Conservation (phyloP, 257 asterid genomes). For the Solanum clarkiae region DNA sequence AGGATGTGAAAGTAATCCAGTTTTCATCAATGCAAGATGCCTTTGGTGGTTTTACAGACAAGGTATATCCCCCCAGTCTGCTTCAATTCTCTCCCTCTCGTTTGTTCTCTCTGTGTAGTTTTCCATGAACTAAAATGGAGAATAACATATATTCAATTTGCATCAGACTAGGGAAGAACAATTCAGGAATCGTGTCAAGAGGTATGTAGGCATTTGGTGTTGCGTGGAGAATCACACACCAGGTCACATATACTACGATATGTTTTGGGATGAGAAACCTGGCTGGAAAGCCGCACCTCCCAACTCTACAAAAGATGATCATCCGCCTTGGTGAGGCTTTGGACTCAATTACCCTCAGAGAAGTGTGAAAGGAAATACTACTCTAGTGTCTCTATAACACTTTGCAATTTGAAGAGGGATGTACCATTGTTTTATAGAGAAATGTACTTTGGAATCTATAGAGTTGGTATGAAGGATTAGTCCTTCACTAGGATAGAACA, state of each 20-base stretch:
- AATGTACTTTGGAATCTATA: not conserved
- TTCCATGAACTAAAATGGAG: not conserved
- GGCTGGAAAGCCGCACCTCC: conserved; percentile 87
- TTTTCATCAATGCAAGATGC: conserved; percentile 92
- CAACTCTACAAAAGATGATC: conserved; percentile 69
- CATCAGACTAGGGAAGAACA: conserved; percentile 59
- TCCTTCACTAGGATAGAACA: not conserved
- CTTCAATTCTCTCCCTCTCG: not conserved
- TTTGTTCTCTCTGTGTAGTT: not conserved
- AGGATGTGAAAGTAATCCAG: conserved; percentile 77
- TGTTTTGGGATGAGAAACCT: conserved; percentile 96
- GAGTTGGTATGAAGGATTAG: not conserved
- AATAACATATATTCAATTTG: not conserved
- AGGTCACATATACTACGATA: conserved; percentile 87
- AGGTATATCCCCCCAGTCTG: conserved; percentile 28
- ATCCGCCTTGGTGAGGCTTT: conserved; percentile 57
- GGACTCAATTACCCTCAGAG: not conserved
- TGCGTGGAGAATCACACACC: conserved; percentile 59
- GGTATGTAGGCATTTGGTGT: conserved; percentile 89
- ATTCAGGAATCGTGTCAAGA: conserved; percentile 79
- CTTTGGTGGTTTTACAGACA: conserved; percentile 72
- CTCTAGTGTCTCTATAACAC: not conserved
- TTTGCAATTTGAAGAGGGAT: not conserved
- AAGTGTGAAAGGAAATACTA: not conserved
- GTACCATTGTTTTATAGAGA: not conserved